Percentiles rank a stretch among this genome's conserved stretches.
Conservation (phyloP, 768 basidiomycete genomes). For the Suillus subaureus region DNA sequence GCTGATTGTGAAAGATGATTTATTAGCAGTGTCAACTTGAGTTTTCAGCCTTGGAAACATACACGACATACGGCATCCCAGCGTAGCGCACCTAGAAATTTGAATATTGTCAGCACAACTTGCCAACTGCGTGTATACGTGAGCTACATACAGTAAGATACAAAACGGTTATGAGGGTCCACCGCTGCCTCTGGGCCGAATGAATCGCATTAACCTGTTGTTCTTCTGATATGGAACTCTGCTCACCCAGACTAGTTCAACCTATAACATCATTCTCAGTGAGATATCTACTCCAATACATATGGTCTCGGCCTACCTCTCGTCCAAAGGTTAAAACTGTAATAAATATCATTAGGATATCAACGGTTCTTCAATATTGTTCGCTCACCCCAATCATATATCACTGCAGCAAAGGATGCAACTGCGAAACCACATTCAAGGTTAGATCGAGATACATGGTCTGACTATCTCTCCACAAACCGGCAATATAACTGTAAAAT, state of each 20-base stretch:
- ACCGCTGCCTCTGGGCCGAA: not conserved
- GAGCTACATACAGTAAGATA: not conserved
- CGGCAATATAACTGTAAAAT: not conserved
- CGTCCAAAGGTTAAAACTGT: not conserved
- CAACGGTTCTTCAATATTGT: not conserved
- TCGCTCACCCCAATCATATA: slow-evolving; percentile 2
- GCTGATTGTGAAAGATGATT: not conserved
- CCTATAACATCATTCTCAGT: not conserved
- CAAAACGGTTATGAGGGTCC: not conserved
- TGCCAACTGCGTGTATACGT: not conserved
- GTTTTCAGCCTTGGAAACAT: not conserved
- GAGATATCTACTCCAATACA: not conserved
- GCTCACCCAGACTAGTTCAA: not conserved
- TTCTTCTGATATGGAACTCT: not conserved
- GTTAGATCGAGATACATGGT: not conserved
- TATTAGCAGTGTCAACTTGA: not conserved
- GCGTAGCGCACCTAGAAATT: not conserved
- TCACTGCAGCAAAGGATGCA: not conserved
- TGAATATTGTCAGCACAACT: not conserved
- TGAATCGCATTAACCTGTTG: not conserved
- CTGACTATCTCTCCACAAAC: not conserved
- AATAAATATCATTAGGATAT: not conserved
- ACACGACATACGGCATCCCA: not conserved
- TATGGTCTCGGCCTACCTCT: not conserved
- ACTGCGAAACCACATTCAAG: not conserved